Percentiles rank a stretch among this genome's conserved stretches.
Evolutionary conservation across 768 basidiomycete species (phyloP).

Genomic region (Collybia nuda): DNA sequence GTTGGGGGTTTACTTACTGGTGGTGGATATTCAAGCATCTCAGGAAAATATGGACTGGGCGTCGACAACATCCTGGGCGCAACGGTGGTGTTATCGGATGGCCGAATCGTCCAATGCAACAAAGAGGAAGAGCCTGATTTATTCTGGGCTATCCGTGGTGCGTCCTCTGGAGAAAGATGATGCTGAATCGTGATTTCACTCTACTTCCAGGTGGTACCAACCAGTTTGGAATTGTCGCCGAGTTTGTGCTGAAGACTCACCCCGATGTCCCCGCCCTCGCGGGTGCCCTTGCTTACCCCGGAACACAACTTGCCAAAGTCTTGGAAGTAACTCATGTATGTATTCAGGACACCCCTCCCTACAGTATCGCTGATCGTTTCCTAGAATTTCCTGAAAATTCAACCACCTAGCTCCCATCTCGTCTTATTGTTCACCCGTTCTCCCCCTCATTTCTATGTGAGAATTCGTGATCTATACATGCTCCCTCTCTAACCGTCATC

Average conservation of each 20-base stretch:
- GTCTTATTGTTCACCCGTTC: constrained; percentile 4
- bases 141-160: constrained; percentile 25
- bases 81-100: constrained; percentile 17
- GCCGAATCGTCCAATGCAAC: constrained; percentile 13
- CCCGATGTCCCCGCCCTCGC: constrained; percentile 4
- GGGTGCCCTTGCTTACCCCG: constrained; percentile 14
- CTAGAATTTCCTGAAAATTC: constrained; percentile 1
- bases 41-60: constrained; percentile 8
- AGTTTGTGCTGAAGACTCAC: constrained; percentile 15
- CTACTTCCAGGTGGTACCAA: constrained; percentile 10
- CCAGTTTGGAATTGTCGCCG: constrained; percentile 22
- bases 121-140: constrained; percentile 19
- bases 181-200: neutral
- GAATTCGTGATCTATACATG: neutral
- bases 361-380: neutral
- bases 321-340: constrained; percentile 8
- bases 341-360: neutral
- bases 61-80: constrained; percentile 18
- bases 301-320: constrained; percentile 10
- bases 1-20: constrained; percentile 11
- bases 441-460: constrained; percentile 9
- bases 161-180: neutral
- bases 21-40: constrained; percentile 10
- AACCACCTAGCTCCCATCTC: neutral
- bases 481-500: neutral